Evolutionary conservation across 2,329 filamentous ascomycete genomes (phyloP), one percentile per base, ranked within the genome.

Genomic region (Penicillium nordicum): DNA sequence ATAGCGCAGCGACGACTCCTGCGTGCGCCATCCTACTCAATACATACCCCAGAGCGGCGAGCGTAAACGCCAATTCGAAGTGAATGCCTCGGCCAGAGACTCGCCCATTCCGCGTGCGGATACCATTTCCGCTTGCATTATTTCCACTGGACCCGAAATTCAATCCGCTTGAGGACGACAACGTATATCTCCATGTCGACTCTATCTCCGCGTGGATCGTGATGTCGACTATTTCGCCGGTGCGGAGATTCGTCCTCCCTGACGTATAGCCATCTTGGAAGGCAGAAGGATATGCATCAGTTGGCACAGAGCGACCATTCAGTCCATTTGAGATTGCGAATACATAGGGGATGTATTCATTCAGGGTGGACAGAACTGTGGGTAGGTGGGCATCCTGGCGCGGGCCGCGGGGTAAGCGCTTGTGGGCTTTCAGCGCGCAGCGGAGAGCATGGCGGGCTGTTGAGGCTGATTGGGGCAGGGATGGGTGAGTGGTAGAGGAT

Each of bases 381-480:
- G 84, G 80, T 6, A 99, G 81, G 69, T 91, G 86, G 23, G 86
- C 80, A 6, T 85, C 78, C 72, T 91, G 89, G 25, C 89, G 86
- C 10, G 83, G 72, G 18, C 68, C 70, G 9, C 88, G 80, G 4
- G 89, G 82, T n/a, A 96, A 83, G 50, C 91, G 86, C 75, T 96
- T 97, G 80, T 97, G 87, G 65, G 86, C 86, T 77, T 97, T 97
- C 58, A 99, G 81, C 3, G 86, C 84, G 73, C 93, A 87, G 66
- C 91, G 87, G 50, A 97, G 82, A 18, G 96, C 84, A 64, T 89
- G 89, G 58, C 94, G 90, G 69, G 90, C 86, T 9, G 90, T 93
- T 63, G 92, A 92, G 23, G 91, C 88, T 53, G 84, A 84, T 66
- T 93, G 84, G 25, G 92, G 90, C 41, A 99, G 82, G 0, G 93